A percentile compares a stretch with the other conserved stretches of the same genome.
These are phyloP conservation scores for Ambrosia trifida DNA, from an alignment of 129 eudicot species.

Conservation along the genomic window DNA sequence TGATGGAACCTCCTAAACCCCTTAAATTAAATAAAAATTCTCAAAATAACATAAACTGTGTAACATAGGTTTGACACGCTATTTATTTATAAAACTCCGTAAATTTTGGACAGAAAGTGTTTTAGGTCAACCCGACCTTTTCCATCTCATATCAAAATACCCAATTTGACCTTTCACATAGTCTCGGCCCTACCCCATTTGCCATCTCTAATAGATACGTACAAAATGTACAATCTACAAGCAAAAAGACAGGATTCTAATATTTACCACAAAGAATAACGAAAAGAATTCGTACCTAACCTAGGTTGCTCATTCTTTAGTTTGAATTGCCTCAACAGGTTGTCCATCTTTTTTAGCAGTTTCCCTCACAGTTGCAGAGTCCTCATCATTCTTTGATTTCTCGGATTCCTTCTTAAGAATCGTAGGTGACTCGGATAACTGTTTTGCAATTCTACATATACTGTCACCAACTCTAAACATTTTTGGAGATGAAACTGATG, in stretches of 20 bases:
- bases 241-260: no score
- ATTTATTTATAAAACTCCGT: no score
- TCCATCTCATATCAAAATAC: not conserved
- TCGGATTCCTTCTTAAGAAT: slow-evolving; percentile 25
- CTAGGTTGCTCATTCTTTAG: slow-evolving; percentile 17
- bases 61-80: no score
- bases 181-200: not conserved
- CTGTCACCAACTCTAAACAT: slow-evolving; percentile 34
- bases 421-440: slow-evolving; percentile 34
- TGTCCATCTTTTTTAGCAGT: slow-evolving; percentile 33
- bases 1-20: not conserved
- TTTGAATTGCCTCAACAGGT: slow-evolving; percentile 24
- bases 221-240: not conserved
- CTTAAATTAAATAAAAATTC: no score
- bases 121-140: no score
- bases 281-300: slow-evolving; percentile 15
- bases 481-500: slow-evolving; percentile 29
- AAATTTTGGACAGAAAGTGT: no score
- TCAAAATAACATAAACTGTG: no score
- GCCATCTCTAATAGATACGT: not conserved
- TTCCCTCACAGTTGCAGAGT: slow-evolving; percentile 35
- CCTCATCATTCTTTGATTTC: slow-evolving; percentile 25
- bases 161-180: not conserved
- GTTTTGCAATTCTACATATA: slow-evolving; percentile 35
- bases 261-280: slow-evolving; percentile 5